Conservation (phyloP, 2,329 filamentous ascomycete species). For the Arthrobotrys megalospora region DNA sequence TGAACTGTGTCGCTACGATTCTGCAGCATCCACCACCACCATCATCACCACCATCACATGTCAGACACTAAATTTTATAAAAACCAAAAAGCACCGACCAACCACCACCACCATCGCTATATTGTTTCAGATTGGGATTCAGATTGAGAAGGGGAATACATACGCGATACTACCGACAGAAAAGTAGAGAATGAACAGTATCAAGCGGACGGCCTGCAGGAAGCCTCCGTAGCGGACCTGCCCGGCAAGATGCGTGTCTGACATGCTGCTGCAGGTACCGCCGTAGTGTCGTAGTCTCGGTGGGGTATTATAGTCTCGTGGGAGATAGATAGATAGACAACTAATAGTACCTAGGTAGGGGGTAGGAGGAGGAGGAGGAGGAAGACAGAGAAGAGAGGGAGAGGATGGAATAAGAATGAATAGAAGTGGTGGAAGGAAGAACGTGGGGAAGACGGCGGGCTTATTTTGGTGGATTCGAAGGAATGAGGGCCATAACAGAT, state of each 20-base stretch:
- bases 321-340: no score
- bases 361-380: not conserved
- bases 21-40: conserved; percentile 66
- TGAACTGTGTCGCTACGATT: conserved; percentile 79
- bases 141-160: conserved; percentile 62
- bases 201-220: conserved; percentile 72
- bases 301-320: no score
- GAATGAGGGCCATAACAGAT: conserved; percentile 22
- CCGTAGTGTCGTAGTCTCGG: no score
- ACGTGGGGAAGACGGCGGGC: conserved; percentile 1
- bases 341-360: no score
- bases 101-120: not conserved
- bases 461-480: not conserved
- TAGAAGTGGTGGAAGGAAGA: conserved; percentile 13
- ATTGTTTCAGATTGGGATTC: conserved; percentile 46
- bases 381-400: not conserved
- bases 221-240: conserved; percentile 71
- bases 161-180: conserved; percentile 71
- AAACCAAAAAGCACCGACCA: conserved; percentile 62
- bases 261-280: conserved; percentile 4
- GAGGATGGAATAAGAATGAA: not conserved
- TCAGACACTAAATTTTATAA: conserved; percentile 18
- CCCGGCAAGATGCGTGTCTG: conserved; percentile 72
- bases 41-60: conserved; percentile 41
- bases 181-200: conserved; percentile 73